Conservation (phyloP, 306 rosid genomes). For the Ormosia emarginata region DNA sequence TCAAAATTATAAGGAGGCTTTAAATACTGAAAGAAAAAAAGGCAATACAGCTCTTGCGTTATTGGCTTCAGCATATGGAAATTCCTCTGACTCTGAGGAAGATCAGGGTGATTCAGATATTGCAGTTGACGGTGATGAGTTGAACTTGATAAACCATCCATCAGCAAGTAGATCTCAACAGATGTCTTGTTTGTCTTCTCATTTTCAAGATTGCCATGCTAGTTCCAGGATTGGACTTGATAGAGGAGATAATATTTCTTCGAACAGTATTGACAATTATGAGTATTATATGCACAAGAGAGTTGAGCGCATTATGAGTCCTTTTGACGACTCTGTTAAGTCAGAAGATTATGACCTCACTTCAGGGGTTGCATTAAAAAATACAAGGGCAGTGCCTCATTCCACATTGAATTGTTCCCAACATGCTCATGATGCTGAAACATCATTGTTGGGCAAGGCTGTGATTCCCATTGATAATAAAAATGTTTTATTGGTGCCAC, state of each 20-base stretch:
- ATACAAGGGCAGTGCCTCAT: conserved; percentile 19
- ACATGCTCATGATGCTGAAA: conserved; percentile 37
- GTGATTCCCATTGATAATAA: conserved; percentile 27
- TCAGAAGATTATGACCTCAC: conserved; percentile 30
- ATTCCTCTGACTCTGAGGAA: conserved; percentile 73
- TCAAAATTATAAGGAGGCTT: conserved; percentile 26
- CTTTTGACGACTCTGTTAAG: conserved; percentile 36
- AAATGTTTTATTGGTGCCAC: conserved; percentile 36
- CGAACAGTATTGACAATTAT: neutral
- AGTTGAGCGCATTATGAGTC: conserved; percentile 22
- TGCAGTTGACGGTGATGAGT: conserved; percentile 24
- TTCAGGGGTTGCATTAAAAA: conserved; percentile 33
- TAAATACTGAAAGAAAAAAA: conserved; percentile 31
- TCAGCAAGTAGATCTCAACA: conserved; percentile 39
- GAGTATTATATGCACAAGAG: conserved; percentile 34
- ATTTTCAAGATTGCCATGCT: conserved; percentile 17
- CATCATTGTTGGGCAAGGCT: conserved; percentile 38
- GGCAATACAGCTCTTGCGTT: conserved; percentile 63
- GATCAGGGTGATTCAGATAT: conserved; percentile 46
- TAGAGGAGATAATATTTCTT: conserved; percentile 19
- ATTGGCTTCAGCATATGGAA: conserved; percentile 66
- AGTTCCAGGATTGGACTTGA: conserved; percentile 17
- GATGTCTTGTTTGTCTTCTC: conserved; percentile 37
- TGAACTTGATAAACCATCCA: conserved; percentile 28
- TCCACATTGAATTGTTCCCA: conserved; percentile 25